These are phyloP conservation scores for Massarina eburnea DNA, from an alignment of 2,329 filamentous ascomycete species.

Conservation along the genomic window DNA sequence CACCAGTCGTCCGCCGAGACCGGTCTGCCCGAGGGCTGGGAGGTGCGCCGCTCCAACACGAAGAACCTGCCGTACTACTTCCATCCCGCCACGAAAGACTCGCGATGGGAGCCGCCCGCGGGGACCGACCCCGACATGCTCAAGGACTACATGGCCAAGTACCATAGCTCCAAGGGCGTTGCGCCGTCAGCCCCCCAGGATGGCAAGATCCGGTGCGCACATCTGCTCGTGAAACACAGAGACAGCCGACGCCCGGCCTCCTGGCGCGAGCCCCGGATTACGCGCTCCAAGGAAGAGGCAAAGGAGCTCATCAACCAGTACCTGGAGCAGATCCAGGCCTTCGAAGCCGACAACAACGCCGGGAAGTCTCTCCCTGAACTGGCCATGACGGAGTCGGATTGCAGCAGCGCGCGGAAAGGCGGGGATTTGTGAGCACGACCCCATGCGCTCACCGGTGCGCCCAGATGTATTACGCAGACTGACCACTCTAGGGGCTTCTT, in stretches of 20 bases:
- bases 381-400: constrained; percentile 88
- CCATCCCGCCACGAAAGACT: constrained; percentile 82
- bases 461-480: constrained; percentile 1
- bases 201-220: constrained; percentile 89
- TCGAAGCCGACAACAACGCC: constrained; percentile 41
- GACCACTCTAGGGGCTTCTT: constrained; percentile 72
- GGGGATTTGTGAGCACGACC: constrained; percentile 72
- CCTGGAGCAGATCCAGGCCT: constrained; percentile 74
- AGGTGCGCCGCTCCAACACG: constrained; percentile 96
- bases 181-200: constrained; percentile 44
- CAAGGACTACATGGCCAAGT: constrained; percentile 87
- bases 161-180: constrained; percentile 67
- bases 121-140: constrained; percentile 90
- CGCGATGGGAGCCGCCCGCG: constrained; percentile 89
- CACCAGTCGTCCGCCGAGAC: constrained; percentile 34
- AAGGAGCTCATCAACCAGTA: constrained; percentile 73
- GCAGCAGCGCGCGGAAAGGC: constrained; percentile 89
- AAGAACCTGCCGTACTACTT: constrained; percentile 99
- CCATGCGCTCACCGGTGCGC: neutral
- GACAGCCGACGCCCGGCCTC: constrained; percentile 86
- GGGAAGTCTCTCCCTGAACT: constrained; percentile 69
- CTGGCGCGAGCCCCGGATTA: constrained; percentile 91
- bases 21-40: constrained; percentile 85
- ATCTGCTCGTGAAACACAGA: constrained; percentile 90
- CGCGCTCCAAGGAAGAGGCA: constrained; percentile 84